phyloP scores from a whole-genome alignment of 75 land plant species.

The Cunninghamia lanceolata region DNA sequence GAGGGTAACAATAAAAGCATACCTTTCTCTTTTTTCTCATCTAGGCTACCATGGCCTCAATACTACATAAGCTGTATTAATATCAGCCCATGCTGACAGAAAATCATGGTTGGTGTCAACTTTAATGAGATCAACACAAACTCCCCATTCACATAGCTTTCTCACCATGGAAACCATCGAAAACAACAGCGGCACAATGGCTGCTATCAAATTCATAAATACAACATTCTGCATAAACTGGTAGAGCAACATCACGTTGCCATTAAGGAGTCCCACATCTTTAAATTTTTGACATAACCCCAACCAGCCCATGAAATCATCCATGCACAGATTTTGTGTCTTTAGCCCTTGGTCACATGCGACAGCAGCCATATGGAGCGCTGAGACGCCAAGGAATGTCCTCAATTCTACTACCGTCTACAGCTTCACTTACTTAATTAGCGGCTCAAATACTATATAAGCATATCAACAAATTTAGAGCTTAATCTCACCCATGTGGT shows the following conservation, averaged over 20 bases:
- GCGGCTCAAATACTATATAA: conserved; percentile 71
- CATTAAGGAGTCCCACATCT: too few relatives aligned
- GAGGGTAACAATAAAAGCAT: too few relatives aligned
- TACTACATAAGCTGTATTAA: conserved; percentile 54
- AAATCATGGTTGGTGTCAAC: conserved; percentile 92
- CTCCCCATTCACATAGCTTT: conserved; percentile 75
- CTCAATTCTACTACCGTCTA: conserved; percentile 67
- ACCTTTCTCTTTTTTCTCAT: too few relatives aligned
- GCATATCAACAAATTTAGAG: too few relatives aligned
- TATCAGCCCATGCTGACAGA: conserved; percentile 93
- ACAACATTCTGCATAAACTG: too few relatives aligned
- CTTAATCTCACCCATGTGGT: too few relatives aligned
- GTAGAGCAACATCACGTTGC: conserved; percentile 7
- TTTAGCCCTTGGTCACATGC: conserved; percentile 21
- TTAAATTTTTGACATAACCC: too few relatives aligned
- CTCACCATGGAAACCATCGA: conserved; percentile 46
- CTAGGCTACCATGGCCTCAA: too few relatives aligned
- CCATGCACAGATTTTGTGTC: conserved; percentile 68
- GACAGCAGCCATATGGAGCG: conserved; percentile 60
- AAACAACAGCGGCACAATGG: conserved; percentile 68
- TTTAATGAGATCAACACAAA: conserved; percentile 71
- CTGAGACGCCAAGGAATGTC: conserved; percentile 80
- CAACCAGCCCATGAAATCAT: too few relatives aligned
- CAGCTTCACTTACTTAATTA: conserved; percentile 54
- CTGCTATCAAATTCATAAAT: conserved; percentile 29